phyloP scores from a whole-genome alignment of 176 grass and related monocot genomes.

The Urochloa ruziziensis region DNA sequence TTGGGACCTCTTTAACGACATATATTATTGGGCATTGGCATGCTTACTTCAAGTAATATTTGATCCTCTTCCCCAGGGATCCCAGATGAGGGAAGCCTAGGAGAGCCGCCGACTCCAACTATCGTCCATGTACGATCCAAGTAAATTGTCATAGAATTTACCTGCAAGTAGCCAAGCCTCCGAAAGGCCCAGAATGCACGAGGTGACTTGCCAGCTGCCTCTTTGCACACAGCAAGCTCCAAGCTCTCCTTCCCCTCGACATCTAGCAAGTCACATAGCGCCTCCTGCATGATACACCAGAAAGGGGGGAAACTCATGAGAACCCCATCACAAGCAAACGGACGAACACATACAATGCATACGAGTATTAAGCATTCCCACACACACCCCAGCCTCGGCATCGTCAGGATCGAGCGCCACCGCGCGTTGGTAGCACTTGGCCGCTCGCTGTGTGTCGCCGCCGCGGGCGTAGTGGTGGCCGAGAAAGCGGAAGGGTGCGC shows the following conservation, averaged over 20 bases:
- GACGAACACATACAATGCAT: constrained; percentile 9
- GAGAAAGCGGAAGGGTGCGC: constrained; percentile 65
- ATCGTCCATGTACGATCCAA: not conserved
- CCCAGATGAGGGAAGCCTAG: too few species aligned
- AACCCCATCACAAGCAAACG: constrained; percentile 15
- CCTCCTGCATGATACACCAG: constrained; percentile 43
- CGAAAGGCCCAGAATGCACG: constrained; percentile 83
- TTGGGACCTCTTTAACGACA: not conserved
- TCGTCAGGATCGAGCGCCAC: constrained; percentile 64
- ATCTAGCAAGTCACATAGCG: constrained; percentile 79
- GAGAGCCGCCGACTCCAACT: too few species aligned
- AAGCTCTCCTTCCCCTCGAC: constrained; percentile 86
- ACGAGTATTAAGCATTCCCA: constrained; percentile 2
- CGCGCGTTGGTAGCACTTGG: constrained; percentile 82
- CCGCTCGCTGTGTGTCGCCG: constrained; percentile 54
- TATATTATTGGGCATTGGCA: not conserved
- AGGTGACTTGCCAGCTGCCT: constrained; percentile 70
- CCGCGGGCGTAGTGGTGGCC: constrained; percentile 62
- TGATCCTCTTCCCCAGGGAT: too few species aligned
- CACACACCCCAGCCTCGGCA: constrained; percentile 72
- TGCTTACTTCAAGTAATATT: constrained; percentile 5
- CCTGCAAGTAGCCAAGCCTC: constrained; percentile 95
- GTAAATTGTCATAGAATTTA: constrained; percentile 26
- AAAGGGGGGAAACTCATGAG: not conserved
- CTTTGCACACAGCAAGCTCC: constrained; percentile 83